phyloP scores from a whole-genome alignment of 257 asterid species.

The Penstemon newberryi region DNA sequence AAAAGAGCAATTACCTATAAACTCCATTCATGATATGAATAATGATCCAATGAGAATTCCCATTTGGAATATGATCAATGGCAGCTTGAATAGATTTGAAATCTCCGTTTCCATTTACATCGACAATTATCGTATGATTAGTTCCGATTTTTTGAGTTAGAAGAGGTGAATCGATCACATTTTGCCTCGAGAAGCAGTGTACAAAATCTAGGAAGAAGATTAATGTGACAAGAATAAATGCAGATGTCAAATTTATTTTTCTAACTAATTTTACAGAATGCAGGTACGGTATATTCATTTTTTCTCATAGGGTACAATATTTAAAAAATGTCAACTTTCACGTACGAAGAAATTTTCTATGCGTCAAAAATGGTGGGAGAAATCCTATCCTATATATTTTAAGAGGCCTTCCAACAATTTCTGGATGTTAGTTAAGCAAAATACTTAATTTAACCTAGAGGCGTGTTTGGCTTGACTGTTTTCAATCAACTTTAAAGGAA shows the following conservation, averaged over 20 bases:
- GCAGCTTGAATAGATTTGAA: conserved; percentile 56
- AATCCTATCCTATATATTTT: background rate
- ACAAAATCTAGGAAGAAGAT: conserved; percentile 33
- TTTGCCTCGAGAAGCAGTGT: conserved; percentile 39
- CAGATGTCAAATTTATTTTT: conserved; percentile 23
- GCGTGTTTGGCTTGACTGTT: background rate
- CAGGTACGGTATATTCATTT: conserved; percentile 31
- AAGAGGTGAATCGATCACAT: conserved; percentile 51
- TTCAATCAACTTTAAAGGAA: too few species aligned
- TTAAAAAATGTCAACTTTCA: background rate
- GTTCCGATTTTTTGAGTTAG: conserved; percentile 41
- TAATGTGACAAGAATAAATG: conserved; percentile 29
- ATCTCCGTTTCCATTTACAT: conserved; percentile 61
- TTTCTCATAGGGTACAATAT: background rate
- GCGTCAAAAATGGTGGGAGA: background rate
- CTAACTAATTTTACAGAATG: background rate
- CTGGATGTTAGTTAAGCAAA: background rate
- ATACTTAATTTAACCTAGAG: background rate
- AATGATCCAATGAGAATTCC: conserved; percentile 65
- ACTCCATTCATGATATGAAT: conserved; percentile 66
- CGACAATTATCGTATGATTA: conserved; percentile 49
- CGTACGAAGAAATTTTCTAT: background rate
- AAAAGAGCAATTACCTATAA: conserved; percentile 53
- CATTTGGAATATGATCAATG: conserved; percentile 61
- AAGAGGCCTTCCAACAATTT: conserved; percentile 1